phyloP scores from a whole-genome alignment of 768 basidiomycete species.

The Ramaria sp. region DNA sequence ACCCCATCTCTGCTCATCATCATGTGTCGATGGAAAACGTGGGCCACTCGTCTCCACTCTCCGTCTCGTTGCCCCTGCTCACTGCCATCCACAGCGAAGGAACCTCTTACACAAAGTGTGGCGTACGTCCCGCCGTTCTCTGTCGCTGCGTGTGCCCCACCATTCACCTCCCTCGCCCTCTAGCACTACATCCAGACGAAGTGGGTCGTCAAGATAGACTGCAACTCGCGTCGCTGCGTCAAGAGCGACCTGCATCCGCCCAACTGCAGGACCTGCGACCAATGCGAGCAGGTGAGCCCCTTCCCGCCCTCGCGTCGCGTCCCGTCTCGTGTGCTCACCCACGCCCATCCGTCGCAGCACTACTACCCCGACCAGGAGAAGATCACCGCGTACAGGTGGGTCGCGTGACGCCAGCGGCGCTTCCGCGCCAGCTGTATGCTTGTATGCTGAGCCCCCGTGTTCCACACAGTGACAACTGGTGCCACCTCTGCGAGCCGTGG shows the following conservation, averaged over 20 bases:
- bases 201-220: constrained; percentile 44
- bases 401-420: not conserved
- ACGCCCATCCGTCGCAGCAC: constrained; percentile 32
- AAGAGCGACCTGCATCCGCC: constrained; percentile 29
- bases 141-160: constrained; percentile 16
- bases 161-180: constrained; percentile 10
- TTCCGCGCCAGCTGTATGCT: not conserved
- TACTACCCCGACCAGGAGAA: constrained; percentile 56
- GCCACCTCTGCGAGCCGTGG: constrained; percentile 9
- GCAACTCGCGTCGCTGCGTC: constrained; percentile 32
- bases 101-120: constrained; percentile 43
- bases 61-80: constrained; percentile 14
- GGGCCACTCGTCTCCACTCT: constrained; percentile 9
- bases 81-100: constrained; percentile 44
- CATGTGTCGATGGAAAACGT: constrained; percentile 10
- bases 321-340: constrained; percentile 7
- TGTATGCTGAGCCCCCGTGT: not conserved
- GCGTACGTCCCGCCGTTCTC: constrained; percentile 23
- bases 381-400: constrained; percentile 25
- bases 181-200: constrained; percentile 62
- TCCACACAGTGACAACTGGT: constrained; percentile 9
- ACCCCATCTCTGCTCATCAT: constrained; percentile 18
- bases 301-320: not conserved
- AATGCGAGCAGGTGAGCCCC: constrained; percentile 31
- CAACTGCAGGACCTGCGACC: constrained; percentile 28